These are phyloP conservation scores for Hordeum marinum DNA, from an alignment of 176 grass and related monocot genomes.

Conservation along the genomic window DNA sequence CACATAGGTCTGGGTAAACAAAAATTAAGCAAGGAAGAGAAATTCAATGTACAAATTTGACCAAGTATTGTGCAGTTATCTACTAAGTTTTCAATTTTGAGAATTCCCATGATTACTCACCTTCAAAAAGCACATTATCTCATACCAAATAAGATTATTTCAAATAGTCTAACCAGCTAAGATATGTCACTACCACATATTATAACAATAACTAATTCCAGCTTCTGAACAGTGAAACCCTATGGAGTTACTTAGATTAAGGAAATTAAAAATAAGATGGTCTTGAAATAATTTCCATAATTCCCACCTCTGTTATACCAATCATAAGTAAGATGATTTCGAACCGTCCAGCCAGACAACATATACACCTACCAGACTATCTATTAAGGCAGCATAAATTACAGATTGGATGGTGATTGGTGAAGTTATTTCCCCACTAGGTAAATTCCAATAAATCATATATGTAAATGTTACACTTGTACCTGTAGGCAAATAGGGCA, in stretches of 20 bases:
- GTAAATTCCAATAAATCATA: not conserved
- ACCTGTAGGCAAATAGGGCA: conserved; percentile 88
- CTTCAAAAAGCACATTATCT: not conserved
- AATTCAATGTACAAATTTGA: not conserved
- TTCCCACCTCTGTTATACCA: not conserved
- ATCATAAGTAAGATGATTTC: not conserved
- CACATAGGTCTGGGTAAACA: not conserved
- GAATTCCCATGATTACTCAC: not conserved
- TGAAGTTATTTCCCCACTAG: not conserved
- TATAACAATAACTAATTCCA: not conserved
- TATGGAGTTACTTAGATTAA: not conserved
- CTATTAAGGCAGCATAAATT: not conserved
- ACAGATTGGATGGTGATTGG: not conserved
- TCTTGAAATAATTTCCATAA: not conserved
- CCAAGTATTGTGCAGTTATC: not conserved
- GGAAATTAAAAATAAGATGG: not conserved
- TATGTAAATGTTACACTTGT: not conserved
- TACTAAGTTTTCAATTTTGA: not conserved
- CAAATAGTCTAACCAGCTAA: not conserved
- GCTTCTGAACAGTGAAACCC: not conserved
- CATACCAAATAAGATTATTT: not conserved
- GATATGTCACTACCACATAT: not conserved
- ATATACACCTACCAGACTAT: not conserved
- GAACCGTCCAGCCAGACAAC: not conserved
- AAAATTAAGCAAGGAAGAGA: not conserved